Evolutionary conservation across 2,329 filamentous ascomycete genomes (phyloP).

Genomic region (Cordyceps sp.): DNA sequence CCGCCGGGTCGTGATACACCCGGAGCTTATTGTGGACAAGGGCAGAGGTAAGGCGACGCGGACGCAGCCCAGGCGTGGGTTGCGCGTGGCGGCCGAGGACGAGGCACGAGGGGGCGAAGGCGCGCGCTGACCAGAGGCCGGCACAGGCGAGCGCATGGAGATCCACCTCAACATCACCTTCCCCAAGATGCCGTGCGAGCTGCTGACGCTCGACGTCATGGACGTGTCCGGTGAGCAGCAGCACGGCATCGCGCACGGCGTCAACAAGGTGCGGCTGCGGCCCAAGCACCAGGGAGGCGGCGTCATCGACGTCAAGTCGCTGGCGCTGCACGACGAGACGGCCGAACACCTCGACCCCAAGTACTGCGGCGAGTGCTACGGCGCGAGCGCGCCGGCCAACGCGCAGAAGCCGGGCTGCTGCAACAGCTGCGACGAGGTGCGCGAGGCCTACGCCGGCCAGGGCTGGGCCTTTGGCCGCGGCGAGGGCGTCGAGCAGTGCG

Average conservation of each 20-base stretch:
- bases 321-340: conserved; percentile 49
- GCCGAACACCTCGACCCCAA: conserved; percentile 70
- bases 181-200: conserved; percentile 82
- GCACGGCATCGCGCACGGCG: conserved; percentile 79
- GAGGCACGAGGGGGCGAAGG: too few relatives aligned
- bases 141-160: conserved; percentile 89
- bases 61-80: not conserved
- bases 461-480: conserved; percentile 91
- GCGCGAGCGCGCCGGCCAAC: conserved; percentile 54
- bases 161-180: conserved; percentile 97
- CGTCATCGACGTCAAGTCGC: conserved; percentile 52
- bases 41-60: conserved; percentile 51
- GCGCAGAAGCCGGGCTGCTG: conserved; percentile 79
- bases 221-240: conserved; percentile 96
- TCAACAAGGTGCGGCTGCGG: conserved; percentile 75
- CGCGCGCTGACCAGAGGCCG: too few relatives aligned
- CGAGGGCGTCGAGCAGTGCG: conserved; percentile 86
- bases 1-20: conserved; percentile 67
- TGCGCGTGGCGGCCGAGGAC: too few relatives aligned
- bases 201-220: conserved; percentile 96
- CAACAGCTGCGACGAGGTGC: conserved; percentile 91
- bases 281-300: conserved; percentile 57
- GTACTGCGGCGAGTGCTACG: conserved; percentile 92
- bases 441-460: conserved; percentile 80
- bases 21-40: conserved; percentile 92